Evolutionary conservation across 164 flowering plant species (phyloP), one percentile per base, ranked within the genome.

Genomic region (Vitis cinerea): DNA sequence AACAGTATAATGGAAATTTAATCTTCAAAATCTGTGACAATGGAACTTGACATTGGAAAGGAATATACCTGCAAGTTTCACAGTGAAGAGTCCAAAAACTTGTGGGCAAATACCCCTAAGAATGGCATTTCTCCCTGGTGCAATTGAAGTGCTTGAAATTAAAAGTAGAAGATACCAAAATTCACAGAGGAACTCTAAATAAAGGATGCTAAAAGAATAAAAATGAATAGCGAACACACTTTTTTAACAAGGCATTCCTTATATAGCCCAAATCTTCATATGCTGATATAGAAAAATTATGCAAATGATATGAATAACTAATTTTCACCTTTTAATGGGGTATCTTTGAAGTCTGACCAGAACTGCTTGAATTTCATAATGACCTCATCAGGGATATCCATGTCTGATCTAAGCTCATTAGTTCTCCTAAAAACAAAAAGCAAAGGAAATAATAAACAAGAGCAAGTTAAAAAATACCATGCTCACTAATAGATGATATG

Each of bases 81-180:
- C 99, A 2, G 98, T 93, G 73, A 95, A 95, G 72, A 95, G 93
- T 71, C 97, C 99, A 84, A 89, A 95, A 53, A 95, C 76, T 80
- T 95, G 99, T 47, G 99, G 99, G 82, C 99, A 95, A 61, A 95
- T 85, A 58, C 86, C 98, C 67, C 80, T 84, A 48, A 95, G 81
- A 80, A 95, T 90, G 30, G 89, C 88, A 84, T 95, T 95, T 79
- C 99, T 82, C 66, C 99, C 98, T 94, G 86, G 49, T 23, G 70
- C 54, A 44, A 67, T 62, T n/a, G 30, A 14, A 57, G 50, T 23
- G 31, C 37, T 65, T 62, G 16, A 30, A 81, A 12, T 49, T 65
- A 50, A 5, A 51, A 19, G 13, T 13, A 72, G 13, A 47, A 50
- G 13, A 51, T 69, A 48, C 53, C 37, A 50, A 65, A 59, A 57